Evolutionary conservation across 345 rosid species (phyloP), one percentile per base, ranked within the genome.

Genomic region (Eutrema heterophyllum): DNA sequence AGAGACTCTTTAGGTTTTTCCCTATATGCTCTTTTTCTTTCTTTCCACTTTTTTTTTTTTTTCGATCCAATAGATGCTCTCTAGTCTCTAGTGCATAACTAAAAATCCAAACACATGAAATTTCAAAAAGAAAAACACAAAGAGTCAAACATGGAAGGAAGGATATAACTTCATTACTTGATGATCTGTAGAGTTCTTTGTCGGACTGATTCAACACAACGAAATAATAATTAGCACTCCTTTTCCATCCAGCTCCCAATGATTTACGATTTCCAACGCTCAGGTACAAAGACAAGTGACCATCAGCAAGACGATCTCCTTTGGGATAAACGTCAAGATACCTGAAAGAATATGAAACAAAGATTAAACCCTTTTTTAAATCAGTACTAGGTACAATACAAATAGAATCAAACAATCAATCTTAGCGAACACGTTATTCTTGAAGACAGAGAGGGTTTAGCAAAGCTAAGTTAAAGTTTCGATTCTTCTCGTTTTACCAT

Each of bases 331-430:
- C 10, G n/a, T 1, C 0, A 7, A 71, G 5, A 40, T 0, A 2
- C 75, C 75, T 61, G 43, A 51, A 39, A 71, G 5, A 61, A 61
- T 40, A 39, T 11, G n/a, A 50, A 12, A 49, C 51, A 50, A 50
- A 41, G 8, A 41, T 52, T 24, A 50, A 51, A 21, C 14, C 57
- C 18, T 4, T 11, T 64, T 11, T 64, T 30, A 3, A 60, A 7
- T 39, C 21, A 39, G 48, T 16, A 26, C 41, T 10, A 38, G 2
- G 11, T 29, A 29, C 4, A 29, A n/a, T n/a, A n/a, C n/a, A n/a
- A 30, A 30, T 30, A 30, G 1, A 30, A 5, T 30, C 33, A 30
- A 30, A 30, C 5, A 30, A 29, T 29, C 30, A 29, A 29, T 48
- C 5, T 45, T 24, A 13, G 51, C 43, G 14, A 43, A 41, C 2